Evolutionary conservation across 163 green algal species (phyloP).

Genomic region (Trebouxia gelatinosa): DNA sequence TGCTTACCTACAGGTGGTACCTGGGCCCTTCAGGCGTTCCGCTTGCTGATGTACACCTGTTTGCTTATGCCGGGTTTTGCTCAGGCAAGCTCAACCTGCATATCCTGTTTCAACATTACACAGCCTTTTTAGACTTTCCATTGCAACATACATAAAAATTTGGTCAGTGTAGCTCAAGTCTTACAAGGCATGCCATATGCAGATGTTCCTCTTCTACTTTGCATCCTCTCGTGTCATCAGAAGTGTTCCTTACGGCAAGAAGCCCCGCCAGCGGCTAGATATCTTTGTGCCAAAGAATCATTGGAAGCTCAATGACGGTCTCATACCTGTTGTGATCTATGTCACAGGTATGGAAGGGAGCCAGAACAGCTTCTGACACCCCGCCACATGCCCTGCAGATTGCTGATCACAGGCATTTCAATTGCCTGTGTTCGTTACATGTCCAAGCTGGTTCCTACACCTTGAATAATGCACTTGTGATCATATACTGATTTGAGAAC

Average conservation of each 20-base stretch:
- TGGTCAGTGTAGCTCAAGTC: too few species aligned
- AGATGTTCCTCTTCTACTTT: constrained; percentile 87
- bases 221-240: constrained; percentile 63
- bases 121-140: neutral
- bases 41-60: constrained; percentile 71
- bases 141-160: neutral
- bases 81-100: constrained; percentile 51
- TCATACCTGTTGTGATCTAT: constrained; percentile 87
- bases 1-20: constrained; percentile 51
- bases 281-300: constrained; percentile 71
- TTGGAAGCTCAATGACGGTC: constrained; percentile 34
- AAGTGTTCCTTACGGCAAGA: constrained; percentile 72
- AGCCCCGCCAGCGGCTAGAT: constrained; percentile 83
- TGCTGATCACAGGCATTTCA: too few species aligned
- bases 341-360: constrained; percentile 89
- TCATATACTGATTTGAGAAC: too few species aligned
- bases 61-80: constrained; percentile 83
- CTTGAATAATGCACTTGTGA: too few species aligned
- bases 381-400: too few species aligned
- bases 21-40: constrained; percentile 56
- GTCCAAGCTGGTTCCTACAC: too few species aligned
- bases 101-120: neutral
- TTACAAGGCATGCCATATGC: constrained; percentile 7
- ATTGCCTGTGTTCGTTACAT: too few species aligned
- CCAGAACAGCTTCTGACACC: too few species aligned